phyloP scores from a whole-genome alignment of 2,329 filamentous ascomycete species.

The Sarocladium brachiariae region DNA sequence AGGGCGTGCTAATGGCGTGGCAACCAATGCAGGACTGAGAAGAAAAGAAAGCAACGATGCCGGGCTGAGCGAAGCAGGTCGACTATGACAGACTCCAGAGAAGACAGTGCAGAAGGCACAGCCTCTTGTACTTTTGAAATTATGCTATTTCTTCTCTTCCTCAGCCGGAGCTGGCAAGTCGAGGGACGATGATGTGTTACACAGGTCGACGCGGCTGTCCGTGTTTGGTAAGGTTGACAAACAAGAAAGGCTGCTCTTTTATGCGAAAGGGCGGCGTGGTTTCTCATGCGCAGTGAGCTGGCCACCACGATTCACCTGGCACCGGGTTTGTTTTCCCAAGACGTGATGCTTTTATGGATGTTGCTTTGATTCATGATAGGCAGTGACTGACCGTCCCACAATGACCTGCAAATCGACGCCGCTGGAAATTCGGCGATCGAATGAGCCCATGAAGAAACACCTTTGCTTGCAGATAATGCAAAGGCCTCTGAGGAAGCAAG shows the following conservation, averaged over 20 bases:
- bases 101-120: neutral
- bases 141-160: neutral
- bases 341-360: too few species aligned
- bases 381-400: too few species aligned
- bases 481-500: too few species aligned
- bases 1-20: neutral
- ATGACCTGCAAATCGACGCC: too few species aligned
- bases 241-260: neutral
- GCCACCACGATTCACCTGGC: neutral
- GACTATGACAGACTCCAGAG: too few species aligned
- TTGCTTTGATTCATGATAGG: too few species aligned
- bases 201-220: neutral
- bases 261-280: neutral
- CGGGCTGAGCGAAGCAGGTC: too few species aligned
- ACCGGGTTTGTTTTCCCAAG: neutral
- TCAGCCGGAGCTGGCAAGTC: conserved; percentile 3
- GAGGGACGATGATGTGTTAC: neutral
- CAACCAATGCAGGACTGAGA: too few species aligned
- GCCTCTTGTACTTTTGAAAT: neutral
- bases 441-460: too few species aligned
- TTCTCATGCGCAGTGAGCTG: neutral
- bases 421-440: too few species aligned
- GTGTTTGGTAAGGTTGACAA: neutral
- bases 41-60: too few species aligned
- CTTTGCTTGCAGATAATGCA: too few species aligned